Percentiles rank a stretch among this genome's conserved stretches.
phyloP scores from a whole-genome alignment of 306 rosid genomes.

The Elaeagnus macrophylla region DNA sequence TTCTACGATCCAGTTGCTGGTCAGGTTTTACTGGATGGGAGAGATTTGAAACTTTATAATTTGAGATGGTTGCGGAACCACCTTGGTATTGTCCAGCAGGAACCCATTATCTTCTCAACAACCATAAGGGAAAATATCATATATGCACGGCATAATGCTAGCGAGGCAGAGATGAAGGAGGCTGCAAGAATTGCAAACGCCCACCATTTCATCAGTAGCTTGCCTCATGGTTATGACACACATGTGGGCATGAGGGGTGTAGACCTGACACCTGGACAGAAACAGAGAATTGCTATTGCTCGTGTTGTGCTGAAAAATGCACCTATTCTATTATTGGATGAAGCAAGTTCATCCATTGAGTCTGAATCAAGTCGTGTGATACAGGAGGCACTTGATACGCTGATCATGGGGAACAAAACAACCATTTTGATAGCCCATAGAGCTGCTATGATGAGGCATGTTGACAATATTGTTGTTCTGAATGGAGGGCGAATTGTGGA shows the following conservation, averaged over 20 bases:
- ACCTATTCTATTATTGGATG: constrained; percentile 89
- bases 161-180: constrained; percentile 97
- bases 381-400: constrained; percentile 97
- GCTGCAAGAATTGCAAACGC: constrained; percentile 99
- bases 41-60: constrained; percentile 81
- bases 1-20: constrained; percentile 98
- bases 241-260: constrained; percentile 99
- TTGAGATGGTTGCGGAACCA: constrained; percentile 96
- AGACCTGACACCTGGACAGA: constrained; percentile 96
- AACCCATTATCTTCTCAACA: constrained; percentile 93
- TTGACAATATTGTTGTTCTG: constrained; percentile 94
- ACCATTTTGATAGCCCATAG: constrained; percentile 97
- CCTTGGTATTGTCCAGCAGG: constrained; percentile 98
- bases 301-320: constrained; percentile 92
- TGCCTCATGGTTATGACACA: constrained; percentile 98
- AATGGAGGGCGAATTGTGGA: constrained; percentile 98
- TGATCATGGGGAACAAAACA: constrained; percentile 97
- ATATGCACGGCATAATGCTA: constrained; percentile 97
- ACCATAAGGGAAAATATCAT: constrained; percentile 93
- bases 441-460: constrained; percentile 99
- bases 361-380: constrained; percentile 98
- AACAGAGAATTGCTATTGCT: constrained; percentile 98
- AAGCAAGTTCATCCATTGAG: constrained; percentile 95
- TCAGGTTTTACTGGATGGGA: constrained; percentile 85
- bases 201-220: constrained; percentile 94